A percentile compares a stretch with the other conserved stretches of the same genome.
Conservation (phyloP, 768 basidiomycete species). For the Leccinum subgranulosum region DNA sequence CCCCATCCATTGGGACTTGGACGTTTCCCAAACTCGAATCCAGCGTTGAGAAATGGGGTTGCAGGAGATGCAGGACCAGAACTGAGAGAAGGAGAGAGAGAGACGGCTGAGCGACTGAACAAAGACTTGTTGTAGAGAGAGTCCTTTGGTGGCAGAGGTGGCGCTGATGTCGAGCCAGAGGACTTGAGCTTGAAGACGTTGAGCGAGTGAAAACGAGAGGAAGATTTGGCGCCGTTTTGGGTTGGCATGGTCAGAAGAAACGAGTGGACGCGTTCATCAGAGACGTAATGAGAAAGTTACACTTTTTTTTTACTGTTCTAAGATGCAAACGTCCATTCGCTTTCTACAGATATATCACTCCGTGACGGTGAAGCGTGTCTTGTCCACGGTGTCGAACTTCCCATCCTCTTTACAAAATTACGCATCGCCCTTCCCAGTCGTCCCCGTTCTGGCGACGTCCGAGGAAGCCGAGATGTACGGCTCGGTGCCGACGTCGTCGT, state of each 20-base stretch:
- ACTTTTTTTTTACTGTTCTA: too few relatives aligned
- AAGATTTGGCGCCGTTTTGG: constrained; percentile 15
- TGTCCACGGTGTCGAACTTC: neutral
- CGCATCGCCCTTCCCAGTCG: constrained; percentile 22
- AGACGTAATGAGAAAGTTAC: too few relatives aligned
- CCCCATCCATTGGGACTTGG: constrained; percentile 8
- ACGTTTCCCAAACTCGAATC: constrained; percentile 4
- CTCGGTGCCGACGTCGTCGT: neutral
- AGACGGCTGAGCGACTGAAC: constrained; percentile 43
- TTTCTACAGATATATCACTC: constrained; percentile 14
- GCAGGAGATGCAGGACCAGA: constrained; percentile 22
- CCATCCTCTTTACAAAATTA: constrained; percentile 20
- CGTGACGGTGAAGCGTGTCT: constrained; percentile 10
- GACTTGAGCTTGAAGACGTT: constrained; percentile 41
- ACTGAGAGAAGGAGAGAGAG: constrained; percentile 41
- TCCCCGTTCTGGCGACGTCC: constrained; percentile 1
- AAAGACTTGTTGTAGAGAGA: constrained; percentile 31
- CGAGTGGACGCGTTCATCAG: neutral
- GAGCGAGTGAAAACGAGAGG: constrained; percentile 41
- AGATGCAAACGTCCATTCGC: constrained; percentile 17
- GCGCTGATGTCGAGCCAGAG: constrained; percentile 5
- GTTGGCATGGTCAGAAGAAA: neutral
- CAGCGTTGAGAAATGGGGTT: constrained; percentile 4
- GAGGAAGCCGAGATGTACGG: too few relatives aligned
- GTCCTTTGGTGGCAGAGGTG: constrained; percentile 66